Conservation (phyloP, 768 basidiomycete species). For the Boletus tomentosulus region DNA sequence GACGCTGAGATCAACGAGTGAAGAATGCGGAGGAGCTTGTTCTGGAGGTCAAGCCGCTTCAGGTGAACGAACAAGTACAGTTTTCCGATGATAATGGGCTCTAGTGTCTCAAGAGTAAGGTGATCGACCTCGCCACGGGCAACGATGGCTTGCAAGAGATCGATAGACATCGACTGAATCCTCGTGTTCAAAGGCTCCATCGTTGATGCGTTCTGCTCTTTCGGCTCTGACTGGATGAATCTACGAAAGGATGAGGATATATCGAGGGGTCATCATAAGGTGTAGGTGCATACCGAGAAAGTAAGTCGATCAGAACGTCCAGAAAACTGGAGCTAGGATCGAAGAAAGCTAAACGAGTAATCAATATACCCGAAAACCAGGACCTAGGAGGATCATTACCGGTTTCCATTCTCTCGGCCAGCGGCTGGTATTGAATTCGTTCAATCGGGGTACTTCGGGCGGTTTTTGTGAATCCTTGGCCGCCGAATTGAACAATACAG, state of each 20-base stretch:
- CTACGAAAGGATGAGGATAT: conserved; percentile 35
- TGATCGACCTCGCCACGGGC: conserved; percentile 76
- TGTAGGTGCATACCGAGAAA: conserved; percentile 68
- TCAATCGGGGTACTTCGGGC: conserved; percentile 61
- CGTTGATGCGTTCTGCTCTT: conserved; percentile 36
- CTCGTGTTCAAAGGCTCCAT: conserved; percentile 60
- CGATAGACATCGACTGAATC: conserved; percentile 73
- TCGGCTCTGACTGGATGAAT: conserved; percentile 77
- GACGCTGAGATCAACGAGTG: conserved; percentile 79
- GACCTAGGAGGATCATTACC: conserved; percentile 38
- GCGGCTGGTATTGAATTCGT: conserved; percentile 58
- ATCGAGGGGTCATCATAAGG: not conserved
- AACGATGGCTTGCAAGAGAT: conserved; percentile 78
- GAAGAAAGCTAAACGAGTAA: conserved; percentile 24
- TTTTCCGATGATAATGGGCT: conserved; percentile 68
- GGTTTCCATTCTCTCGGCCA: conserved; percentile 57
- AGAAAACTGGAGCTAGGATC: conserved; percentile 66
- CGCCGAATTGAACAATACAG: conserved; percentile 80
- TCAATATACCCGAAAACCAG: conserved; percentile 5
- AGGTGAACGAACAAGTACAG: conserved; percentile 71
- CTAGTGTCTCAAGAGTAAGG: conserved; percentile 55
- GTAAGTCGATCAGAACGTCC: conserved; percentile 68
- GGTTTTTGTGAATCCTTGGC: conserved; percentile 79
- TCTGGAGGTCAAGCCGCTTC: conserved; percentile 77
- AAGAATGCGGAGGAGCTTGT: conserved; percentile 86